These are phyloP conservation scores for Phytophthora europaea DNA, from an alignment of 352 stramenopile species.

Conservation along the genomic window DNA sequence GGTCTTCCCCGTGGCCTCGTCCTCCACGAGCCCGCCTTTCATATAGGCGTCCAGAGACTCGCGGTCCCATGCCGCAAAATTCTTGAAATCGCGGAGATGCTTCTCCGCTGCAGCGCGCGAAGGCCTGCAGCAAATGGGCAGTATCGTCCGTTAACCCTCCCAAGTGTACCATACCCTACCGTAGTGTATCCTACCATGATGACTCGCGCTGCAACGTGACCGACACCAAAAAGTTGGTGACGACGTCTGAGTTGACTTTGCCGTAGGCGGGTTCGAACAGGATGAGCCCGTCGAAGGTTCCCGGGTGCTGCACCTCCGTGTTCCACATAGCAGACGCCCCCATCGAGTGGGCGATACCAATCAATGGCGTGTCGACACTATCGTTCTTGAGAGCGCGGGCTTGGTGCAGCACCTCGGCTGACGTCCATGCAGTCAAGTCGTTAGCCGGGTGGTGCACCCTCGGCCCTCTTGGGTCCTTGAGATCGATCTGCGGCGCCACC, in stretches of 20 bases:
- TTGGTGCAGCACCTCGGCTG: slow-evolving; percentile 39
- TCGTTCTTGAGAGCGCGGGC: slow-evolving; percentile 26
- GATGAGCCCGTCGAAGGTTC: slow-evolving; percentile 57
- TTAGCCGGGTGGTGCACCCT: slow-evolving; percentile 47
- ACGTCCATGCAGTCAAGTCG: slow-evolving; percentile 32
- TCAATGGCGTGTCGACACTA: slow-evolving; percentile 35
- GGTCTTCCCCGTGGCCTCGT: slow-evolving; percentile 21
- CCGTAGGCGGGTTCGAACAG: slow-evolving; percentile 57
- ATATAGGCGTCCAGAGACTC: slow-evolving; percentile 48
- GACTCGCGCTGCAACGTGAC: slow-evolving; percentile 50
- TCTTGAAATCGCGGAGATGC: slow-evolving; percentile 45
- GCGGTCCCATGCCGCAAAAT: slow-evolving; percentile 53
- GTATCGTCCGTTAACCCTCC: background rate
- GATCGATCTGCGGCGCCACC: slow-evolving; percentile 28
- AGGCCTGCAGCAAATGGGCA: slow-evolving; percentile 24
- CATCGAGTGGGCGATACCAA: slow-evolving; percentile 67
- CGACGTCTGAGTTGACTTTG: slow-evolving; percentile 15
- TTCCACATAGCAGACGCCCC: slow-evolving; percentile 51
- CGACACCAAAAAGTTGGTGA: slow-evolving; percentile 46
- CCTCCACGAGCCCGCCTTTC: slow-evolving; percentile 36
- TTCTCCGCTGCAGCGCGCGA: slow-evolving; percentile 33
- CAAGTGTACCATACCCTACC: background rate
- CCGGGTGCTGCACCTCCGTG: slow-evolving; percentile 43
- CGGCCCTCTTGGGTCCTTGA: slow-evolving; percentile 35
- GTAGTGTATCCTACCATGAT: slow-evolving; percentile 22